Base-by-base conservation (phyloP, 2,329 filamentous ascomycete species). In the Cryphonectria radicalis region DNA sequence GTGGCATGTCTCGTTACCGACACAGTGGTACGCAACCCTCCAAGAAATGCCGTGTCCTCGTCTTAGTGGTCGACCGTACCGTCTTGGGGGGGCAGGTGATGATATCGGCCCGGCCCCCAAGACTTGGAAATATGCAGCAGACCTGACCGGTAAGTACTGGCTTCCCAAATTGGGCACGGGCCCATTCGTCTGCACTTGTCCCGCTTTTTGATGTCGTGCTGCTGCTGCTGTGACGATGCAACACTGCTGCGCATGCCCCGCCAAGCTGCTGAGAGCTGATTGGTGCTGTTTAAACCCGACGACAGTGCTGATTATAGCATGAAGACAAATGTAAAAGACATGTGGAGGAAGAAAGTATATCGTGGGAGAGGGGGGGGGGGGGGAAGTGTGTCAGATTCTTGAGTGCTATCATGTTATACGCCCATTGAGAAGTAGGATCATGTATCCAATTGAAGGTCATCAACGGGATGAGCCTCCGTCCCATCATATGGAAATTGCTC, bases 171-270 rank as follows among this genome's bases (percentile, higher is more conserved):
- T 50, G 46, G 22, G 17, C 19, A 50, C 46, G 5, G 59, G 4
- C 32, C 35, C 6, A 1, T 40, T 59, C 22, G 59, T 14, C 19
- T n/a, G 59, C 25, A 17, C 17, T 13, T 62, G 35, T n/a, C n/a
- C 59, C 59, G 40, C 59, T 62, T 62, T 40, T 25, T 3, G 35
- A 62, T 40, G 59, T 62, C 59, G 35, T 62, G 35, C 59, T 62
- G 59, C 46, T 50, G 46, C 46, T 22, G 17, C 42, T 43, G 13
- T 4, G 35, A 37, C 35, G 4, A 37, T 37, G 43, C 17, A 22
- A 46, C 43, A 22, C 6, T 46, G 43, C 2, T 22, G 19, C 35
- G 59, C 32, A 40, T 40, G 8, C 32, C 59, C 17, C 17, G 59
- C 59, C 35, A 7, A 62, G 59, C 59, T 7, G 59, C 59, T 25